Percentiles rank a stretch among this genome's conserved stretches.
These are phyloP conservation scores for Cadophora luteo-olivacea DNA, from an alignment of 2,329 filamentous ascomycete genomes.

Conservation along the genomic window DNA sequence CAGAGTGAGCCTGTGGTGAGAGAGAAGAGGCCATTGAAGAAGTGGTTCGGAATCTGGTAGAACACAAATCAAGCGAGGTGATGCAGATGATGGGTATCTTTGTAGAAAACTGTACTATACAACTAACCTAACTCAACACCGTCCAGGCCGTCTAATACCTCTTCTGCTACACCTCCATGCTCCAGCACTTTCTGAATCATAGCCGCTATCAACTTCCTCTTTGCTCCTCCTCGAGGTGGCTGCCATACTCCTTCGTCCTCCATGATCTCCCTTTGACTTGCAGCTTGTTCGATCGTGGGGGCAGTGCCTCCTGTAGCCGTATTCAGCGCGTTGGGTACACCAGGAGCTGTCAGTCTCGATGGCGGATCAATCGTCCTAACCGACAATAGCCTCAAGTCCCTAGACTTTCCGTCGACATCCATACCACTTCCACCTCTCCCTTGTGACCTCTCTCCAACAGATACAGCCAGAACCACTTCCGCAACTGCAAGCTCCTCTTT, in stretches of 20 bases:
- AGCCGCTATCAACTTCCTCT: conserved; percentile 71
- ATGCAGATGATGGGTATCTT: conserved; percentile 31
- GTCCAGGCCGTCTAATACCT: conserved; percentile 83
- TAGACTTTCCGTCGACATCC: conserved; percentile 44
- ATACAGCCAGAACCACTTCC: conserved; percentile 86
- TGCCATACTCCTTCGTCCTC: conserved; percentile 81
- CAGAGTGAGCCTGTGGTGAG: conserved; percentile 47
- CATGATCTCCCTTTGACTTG: conserved; percentile 58
- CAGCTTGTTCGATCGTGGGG: conserved; percentile 50
- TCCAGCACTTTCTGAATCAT: conserved; percentile 81
- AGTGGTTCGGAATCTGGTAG: conserved; percentile 85
- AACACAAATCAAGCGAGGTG: conserved; percentile 15
- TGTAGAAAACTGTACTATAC: conserved; percentile 31
- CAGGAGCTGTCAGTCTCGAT: conserved; percentile 73
- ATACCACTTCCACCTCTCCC: conserved; percentile 47
- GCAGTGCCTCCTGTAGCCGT: conserved; percentile 54
- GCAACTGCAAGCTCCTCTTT: conserved; percentile 93
- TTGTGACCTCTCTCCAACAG: conserved; percentile 61
- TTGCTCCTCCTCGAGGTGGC: conserved; percentile 82
- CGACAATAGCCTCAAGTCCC: conserved; percentile 65
- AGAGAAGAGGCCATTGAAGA: conserved; percentile 68
- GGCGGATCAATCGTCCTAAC: conserved; percentile 78
- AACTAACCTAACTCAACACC: conserved; percentile 70
- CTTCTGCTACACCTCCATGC: conserved; percentile 81
- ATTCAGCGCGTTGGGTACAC: conserved; percentile 69